phyloP scores from a whole-genome alignment of 768 basidiomycete species.

The Paxillus involutus region DNA sequence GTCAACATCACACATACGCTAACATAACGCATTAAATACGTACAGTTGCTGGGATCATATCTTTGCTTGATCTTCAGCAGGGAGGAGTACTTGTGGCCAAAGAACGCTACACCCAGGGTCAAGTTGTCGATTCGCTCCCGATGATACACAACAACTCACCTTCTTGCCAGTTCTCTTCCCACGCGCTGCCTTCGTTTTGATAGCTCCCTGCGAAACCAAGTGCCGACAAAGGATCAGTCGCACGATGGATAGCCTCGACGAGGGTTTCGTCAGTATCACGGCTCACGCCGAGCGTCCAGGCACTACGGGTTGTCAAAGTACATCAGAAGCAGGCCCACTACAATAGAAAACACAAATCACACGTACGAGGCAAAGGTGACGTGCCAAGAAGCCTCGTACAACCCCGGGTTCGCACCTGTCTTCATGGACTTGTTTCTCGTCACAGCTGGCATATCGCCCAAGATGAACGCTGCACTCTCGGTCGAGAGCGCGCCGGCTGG shows the following conservation, averaged over 20 bases:
- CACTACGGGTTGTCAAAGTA: neutral
- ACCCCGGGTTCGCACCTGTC: constrained; percentile 17
- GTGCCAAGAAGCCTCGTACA: constrained; percentile 15
- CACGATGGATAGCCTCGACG: neutral
- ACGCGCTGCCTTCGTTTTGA: constrained; percentile 7
- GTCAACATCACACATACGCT: neutral
- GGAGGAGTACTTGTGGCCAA: constrained; percentile 1
- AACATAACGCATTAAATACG: neutral
- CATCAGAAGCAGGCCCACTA: neutral
- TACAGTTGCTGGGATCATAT: constrained; percentile 6
- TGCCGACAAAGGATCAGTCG: constrained; percentile 2
- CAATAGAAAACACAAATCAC: neutral
- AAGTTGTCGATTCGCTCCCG: neutral
- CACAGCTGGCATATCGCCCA: constrained; percentile 9
- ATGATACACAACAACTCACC: neutral
- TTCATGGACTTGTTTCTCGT: constrained; percentile 1
- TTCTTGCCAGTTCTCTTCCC: constrained; percentile 5
- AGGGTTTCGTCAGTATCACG: neutral
- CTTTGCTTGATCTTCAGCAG: constrained; percentile 4
- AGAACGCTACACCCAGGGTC: neutral
- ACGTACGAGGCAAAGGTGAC: constrained; percentile 3
- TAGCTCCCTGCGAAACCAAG: constrained; percentile 4
- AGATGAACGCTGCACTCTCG: neutral
- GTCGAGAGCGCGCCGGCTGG: neutral
- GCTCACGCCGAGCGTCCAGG: constrained; percentile 1